Evolutionary conservation across 352 stramenopile species (phyloP).

Genomic region (Phytophthora megakarya): DNA sequence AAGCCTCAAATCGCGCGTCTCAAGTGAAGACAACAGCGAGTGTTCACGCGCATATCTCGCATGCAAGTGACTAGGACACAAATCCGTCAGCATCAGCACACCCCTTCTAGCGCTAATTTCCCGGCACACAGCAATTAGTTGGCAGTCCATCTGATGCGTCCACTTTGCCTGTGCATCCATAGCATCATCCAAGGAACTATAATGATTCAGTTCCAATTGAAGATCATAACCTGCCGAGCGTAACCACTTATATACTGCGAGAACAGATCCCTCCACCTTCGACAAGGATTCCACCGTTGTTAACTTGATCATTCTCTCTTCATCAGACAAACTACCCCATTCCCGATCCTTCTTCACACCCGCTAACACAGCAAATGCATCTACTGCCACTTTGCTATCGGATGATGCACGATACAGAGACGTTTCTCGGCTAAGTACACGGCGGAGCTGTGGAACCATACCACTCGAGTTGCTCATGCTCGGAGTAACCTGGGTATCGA

Average conservation of each 20-base stretch:
- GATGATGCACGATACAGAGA: constrained; percentile 30
- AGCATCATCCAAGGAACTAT: constrained; percentile 44
- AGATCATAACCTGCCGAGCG: constrained; percentile 62
- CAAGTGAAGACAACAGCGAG: constrained; percentile 42
- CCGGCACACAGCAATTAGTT: constrained; percentile 57
- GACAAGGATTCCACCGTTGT: constrained; percentile 10
- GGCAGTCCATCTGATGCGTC: constrained; percentile 76
- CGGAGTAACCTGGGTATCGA: neutral
- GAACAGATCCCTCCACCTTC: constrained; percentile 21
- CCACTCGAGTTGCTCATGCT: neutral
- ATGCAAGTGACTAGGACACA: constrained; percentile 70
- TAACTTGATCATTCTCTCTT: constrained; percentile 18
- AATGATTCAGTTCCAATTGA: constrained; percentile 58
- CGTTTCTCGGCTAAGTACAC: constrained; percentile 33
- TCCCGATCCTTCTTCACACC: constrained; percentile 19
- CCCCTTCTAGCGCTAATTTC: constrained; percentile 54
- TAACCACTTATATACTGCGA: constrained; percentile 54
- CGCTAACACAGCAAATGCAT: constrained; percentile 35
- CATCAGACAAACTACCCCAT: constrained; percentile 16
- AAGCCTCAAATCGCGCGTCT: constrained; percentile 64
- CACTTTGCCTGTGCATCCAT: constrained; percentile 61
- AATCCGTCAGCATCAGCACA: constrained; percentile 60
- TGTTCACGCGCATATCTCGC: constrained; percentile 39
- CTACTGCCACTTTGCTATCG: constrained; percentile 40
- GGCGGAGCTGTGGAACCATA: constrained; percentile 4